Percentiles rank a stretch among this genome's conserved stretches.
Evolutionary conservation across 495 filamentous ascomycete genomes (phyloP).

Genomic region (Pseudevernia furfuracea): DNA sequence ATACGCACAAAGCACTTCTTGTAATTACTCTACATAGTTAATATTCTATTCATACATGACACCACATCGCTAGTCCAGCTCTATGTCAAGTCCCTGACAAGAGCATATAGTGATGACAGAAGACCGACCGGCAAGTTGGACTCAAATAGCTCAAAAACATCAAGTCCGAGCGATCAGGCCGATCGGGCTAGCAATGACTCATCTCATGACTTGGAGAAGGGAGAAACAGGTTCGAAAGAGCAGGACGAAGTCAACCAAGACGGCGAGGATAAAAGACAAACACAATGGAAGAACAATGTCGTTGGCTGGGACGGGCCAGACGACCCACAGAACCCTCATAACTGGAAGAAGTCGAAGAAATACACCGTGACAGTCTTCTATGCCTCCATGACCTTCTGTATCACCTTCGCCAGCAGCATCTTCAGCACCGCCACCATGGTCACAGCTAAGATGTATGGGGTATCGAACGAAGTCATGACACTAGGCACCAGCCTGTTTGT

Average conservation of each 20-base stretch:
- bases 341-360: conserved; percentile 55
- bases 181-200: background rate
- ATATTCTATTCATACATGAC: too few species aligned
- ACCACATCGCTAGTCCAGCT: too few species aligned
- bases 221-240: conserved; percentile 1
- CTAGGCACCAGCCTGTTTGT: conserved; percentile 50
- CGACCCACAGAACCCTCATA: conserved; percentile 65
- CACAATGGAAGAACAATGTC: conserved; percentile 8
- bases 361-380: conserved; percentile 62
- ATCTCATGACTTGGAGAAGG: conserved; percentile 15
- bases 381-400: conserved; percentile 48
- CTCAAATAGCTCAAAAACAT: too few species aligned
- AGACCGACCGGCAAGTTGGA: too few species aligned
- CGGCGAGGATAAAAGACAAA: conserved; percentile 1
- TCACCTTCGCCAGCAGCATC: conserved; percentile 52
- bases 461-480: conserved; percentile 42
- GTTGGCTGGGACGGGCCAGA: conserved; percentile 52
- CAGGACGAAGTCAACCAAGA: conserved; percentile 1
- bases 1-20: too few species aligned
- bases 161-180: too few species aligned
- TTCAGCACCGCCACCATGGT: conserved; percentile 44
- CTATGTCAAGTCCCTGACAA: too few species aligned
- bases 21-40: too few species aligned
- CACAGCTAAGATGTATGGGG: conserved; percentile 41
- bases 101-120: too few species aligned